phyloP scores from a whole-genome alignment of 139 green algal genomes.

The Marvania coccoides region DNA sequence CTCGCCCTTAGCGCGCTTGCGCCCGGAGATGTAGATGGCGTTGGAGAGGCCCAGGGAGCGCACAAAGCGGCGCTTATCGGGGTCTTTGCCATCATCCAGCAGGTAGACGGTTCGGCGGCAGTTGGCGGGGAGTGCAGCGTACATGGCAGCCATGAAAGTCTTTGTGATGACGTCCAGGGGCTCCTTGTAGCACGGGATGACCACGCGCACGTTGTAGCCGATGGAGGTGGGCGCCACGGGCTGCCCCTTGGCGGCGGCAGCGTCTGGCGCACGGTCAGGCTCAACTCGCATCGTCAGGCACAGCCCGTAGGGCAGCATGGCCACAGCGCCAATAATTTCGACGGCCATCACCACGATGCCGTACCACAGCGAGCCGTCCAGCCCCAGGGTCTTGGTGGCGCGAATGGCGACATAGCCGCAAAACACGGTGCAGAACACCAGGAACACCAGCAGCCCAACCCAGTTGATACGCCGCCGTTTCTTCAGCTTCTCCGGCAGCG shows the following conservation, averaged over 20 bases:
- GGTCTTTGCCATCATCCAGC: constrained; percentile 47
- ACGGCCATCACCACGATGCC: constrained; percentile 38
- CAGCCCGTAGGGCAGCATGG: constrained; percentile 44
- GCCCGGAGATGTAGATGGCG: constrained; percentile 60
- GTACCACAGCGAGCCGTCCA: constrained; percentile 36
- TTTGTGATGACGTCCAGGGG: constrained; percentile 44
- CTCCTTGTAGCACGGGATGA: constrained; percentile 58
- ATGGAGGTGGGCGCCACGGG: constrained; percentile 11
- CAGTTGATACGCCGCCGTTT: constrained; percentile 31
- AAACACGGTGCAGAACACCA: constrained; percentile 34
- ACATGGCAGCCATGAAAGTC: constrained; percentile 40
- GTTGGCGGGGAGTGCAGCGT: constrained; percentile 28
- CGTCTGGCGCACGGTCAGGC: neutral
- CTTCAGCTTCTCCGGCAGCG: constrained; percentile 17
- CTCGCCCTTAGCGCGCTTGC: constrained; percentile 45
- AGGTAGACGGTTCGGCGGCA: constrained; percentile 50
- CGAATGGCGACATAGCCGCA: constrained; percentile 41
- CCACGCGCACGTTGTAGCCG: constrained; percentile 46
- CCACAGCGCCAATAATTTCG: constrained; percentile 44
- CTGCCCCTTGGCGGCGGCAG: neutral
- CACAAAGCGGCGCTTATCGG: constrained; percentile 38
- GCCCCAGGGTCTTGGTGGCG: constrained; percentile 42
- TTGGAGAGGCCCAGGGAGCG: constrained; percentile 20
- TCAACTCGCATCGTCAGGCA: constrained; percentile 23
- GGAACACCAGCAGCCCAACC: constrained; percentile 23